Evolutionary conservation across 495 filamentous ascomycete genomes (phyloP).

Genomic region (Aspergillus saccharolyticus): DNA sequence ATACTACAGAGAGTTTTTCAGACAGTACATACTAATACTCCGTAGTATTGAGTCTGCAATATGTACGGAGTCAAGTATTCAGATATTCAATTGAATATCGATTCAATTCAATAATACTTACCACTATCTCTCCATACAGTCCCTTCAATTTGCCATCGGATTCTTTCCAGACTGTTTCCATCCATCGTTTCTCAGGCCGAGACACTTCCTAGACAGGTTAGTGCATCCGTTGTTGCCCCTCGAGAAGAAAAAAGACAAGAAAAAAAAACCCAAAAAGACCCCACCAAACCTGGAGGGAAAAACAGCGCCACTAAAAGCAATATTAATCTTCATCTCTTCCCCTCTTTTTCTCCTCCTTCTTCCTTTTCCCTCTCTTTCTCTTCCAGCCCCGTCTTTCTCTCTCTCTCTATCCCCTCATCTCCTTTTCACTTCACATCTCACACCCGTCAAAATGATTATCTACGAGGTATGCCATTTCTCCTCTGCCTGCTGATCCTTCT

Average conservation of each 20-base stretch:
- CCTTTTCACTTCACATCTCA: conserved; percentile 8
- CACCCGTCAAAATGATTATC: conserved; percentile 74
- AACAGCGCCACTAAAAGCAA: conserved; percentile 28
- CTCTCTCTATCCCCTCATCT: conserved; percentile 20
- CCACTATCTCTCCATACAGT: too few relatives aligned
- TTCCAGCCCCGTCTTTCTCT: conserved; percentile 25
- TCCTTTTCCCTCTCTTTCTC: conserved; percentile 26
- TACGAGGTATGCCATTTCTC: conserved; percentile 59
- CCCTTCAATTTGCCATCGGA: not conserved
- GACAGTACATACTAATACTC: too few relatives aligned
- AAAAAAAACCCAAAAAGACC: conserved; percentile 28
- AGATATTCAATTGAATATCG: too few relatives aligned
- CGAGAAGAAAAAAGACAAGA: conserved; percentile 11
- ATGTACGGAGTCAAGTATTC: too few relatives aligned
- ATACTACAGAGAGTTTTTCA: too few relatives aligned
- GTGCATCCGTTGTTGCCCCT: conserved; percentile 18
- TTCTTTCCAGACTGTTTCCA: too few relatives aligned
- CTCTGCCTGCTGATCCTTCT: not conserved
- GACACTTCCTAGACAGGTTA: conserved; percentile 17
- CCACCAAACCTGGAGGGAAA: conserved; percentile 18
- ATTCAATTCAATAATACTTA: too few relatives aligned
- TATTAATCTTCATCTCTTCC: conserved; percentile 36
- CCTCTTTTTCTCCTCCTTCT: conserved; percentile 35
- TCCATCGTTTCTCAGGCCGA: conserved; percentile 1
- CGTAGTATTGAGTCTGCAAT: too few relatives aligned